These are phyloP conservation scores for Parachaetomium inaequale DNA, from an alignment of 495 filamentous ascomycete genomes.

Conservation along the genomic window DNA sequence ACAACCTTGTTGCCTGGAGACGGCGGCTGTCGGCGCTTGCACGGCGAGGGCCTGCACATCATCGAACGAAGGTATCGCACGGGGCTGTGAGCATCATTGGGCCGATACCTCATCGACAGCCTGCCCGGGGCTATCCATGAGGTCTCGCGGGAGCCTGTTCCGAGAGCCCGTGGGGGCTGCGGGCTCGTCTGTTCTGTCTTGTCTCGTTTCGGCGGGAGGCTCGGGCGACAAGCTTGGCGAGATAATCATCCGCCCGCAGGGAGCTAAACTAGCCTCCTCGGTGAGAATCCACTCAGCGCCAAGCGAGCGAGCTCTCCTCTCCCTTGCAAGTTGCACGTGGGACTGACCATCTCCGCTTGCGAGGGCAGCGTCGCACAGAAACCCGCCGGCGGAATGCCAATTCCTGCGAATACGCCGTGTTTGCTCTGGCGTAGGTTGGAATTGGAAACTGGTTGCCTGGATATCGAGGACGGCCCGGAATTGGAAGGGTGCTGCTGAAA, in stretches of 20 bases:
- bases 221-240: neutral
- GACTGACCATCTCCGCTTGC: neutral
- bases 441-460: slow-evolving; percentile 8
- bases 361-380: neutral
- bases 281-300: neutral
- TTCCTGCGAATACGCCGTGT: neutral
- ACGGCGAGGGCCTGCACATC: too few relatives aligned
- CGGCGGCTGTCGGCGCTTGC: too few relatives aligned
- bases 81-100: slow-evolving; percentile 1
- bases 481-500: neutral
- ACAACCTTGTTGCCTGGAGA: slow-evolving; percentile 10
- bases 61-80: too few relatives aligned
- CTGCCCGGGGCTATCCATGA: neutral
- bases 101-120: neutral
- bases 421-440: neutral
- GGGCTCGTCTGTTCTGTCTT: too few relatives aligned
- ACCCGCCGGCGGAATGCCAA: neutral
- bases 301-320: neutral
- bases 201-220: neutral
- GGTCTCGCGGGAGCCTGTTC: neutral
- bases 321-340: neutral
- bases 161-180: neutral
- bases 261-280: neutral
- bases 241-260: slow-evolving; percentile 10
- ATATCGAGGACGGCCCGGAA: neutral